phyloP scores from a whole-genome alignment of 169 alveolate genomes.

The Fabrea salina region DNA sequence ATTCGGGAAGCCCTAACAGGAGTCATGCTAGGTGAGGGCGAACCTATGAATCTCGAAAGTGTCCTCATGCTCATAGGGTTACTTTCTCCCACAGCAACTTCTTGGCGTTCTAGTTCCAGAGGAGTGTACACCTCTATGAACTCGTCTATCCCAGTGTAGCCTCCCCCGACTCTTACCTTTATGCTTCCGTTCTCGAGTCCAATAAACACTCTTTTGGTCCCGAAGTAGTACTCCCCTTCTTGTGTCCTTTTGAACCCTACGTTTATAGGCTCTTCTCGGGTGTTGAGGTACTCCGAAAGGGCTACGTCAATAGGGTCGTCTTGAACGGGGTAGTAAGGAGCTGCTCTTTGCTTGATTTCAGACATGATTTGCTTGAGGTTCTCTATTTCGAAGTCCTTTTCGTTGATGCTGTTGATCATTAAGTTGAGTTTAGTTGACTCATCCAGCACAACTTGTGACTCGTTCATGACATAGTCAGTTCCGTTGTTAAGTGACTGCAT shows the following conservation, averaged over 20 bases:
- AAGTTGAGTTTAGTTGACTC: background rate
- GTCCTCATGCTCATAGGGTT: background rate
- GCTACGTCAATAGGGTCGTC: constrained; percentile 54
- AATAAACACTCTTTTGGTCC: constrained; percentile 55
- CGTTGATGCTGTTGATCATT: constrained; percentile 30
- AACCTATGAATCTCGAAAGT: background rate
- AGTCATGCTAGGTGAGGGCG: background rate
- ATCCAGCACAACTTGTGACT: background rate
- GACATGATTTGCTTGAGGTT: constrained; percentile 37
- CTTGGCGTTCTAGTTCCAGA: constrained; percentile 46
- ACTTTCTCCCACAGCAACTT: constrained; percentile 19
- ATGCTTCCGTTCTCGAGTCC: constrained; percentile 57
- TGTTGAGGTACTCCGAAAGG: constrained; percentile 15
- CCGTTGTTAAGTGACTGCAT: background rate
- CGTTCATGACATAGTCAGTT: background rate
- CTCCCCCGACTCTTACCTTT: constrained; percentile 68
- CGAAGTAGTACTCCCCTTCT: constrained; percentile 44
- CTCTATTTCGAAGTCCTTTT: constrained; percentile 56
- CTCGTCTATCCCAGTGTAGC: constrained; percentile 62
- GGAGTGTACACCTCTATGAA: constrained; percentile 57
- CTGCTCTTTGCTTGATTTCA: constrained; percentile 37
- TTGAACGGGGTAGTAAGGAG: constrained; percentile 39
- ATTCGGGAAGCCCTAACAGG: constrained; percentile 21
- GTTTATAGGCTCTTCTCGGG: background rate
- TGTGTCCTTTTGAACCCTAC: constrained; percentile 11